Percentiles rank a stretch among this genome's conserved stretches.
phyloP scores from a whole-genome alignment of 768 basidiomycete genomes.

The Stropharia rugosoannulata region DNA sequence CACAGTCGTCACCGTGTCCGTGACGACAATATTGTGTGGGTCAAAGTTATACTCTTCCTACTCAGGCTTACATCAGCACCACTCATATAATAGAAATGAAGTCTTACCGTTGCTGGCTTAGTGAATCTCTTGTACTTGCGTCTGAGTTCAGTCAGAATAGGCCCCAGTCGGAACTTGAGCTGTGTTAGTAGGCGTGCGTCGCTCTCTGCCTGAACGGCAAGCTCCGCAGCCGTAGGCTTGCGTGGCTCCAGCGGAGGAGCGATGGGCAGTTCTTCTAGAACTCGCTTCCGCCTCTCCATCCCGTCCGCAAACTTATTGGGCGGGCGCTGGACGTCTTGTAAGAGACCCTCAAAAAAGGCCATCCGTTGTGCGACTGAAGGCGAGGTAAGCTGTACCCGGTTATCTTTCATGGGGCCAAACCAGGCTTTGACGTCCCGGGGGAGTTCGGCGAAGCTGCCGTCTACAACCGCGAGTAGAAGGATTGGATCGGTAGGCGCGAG shows the following conservation, averaged over 20 bases:
- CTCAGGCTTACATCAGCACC: constrained; percentile 11
- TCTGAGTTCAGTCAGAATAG: constrained; percentile 85
- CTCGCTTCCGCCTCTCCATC: constrained; percentile 75
- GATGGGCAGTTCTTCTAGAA: constrained; percentile 82
- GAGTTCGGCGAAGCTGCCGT: constrained; percentile 67
- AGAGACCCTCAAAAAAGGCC: constrained; percentile 73
- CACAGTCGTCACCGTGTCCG: constrained; percentile 23
- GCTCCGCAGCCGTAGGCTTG: constrained; percentile 76
- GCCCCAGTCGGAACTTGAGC: constrained; percentile 88
- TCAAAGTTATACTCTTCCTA: constrained; percentile 79
- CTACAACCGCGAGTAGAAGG: constrained; percentile 87
- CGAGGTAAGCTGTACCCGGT: constrained; percentile 59
- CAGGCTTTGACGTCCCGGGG: constrained; percentile 84
- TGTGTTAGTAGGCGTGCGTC: constrained; percentile 78
- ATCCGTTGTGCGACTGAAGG: constrained; percentile 59
- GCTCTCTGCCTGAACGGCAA: constrained; percentile 78
- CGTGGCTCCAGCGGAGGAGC: constrained; percentile 91
- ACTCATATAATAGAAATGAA: constrained; percentile 2
- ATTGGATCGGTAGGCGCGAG: constrained; percentile 91
- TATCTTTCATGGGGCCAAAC: constrained; percentile 83
- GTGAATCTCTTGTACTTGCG: constrained; percentile 91
- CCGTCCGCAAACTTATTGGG: constrained; percentile 92
- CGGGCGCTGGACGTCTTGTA: constrained; percentile 68
- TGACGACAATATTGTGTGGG: constrained; percentile 14
- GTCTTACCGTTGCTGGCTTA: constrained; percentile 70